Evolutionary conservation across 306 rosid species (phyloP).

Genomic region (Calophaca sinica): DNA sequence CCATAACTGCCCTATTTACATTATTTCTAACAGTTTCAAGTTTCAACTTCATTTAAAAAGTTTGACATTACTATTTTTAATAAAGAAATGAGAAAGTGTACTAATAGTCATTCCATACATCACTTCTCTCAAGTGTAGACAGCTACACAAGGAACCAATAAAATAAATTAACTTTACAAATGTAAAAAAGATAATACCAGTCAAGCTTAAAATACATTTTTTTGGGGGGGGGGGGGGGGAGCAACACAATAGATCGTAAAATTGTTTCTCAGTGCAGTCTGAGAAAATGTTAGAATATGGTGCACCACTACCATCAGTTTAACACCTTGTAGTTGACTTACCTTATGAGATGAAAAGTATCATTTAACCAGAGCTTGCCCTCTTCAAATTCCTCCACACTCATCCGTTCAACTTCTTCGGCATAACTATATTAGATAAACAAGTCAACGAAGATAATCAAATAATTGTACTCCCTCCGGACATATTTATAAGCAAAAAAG

Average conservation of each 20-base stretch:
- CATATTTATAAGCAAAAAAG: too few species aligned
- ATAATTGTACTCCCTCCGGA: too few species aligned
- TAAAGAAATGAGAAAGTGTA: not conserved
- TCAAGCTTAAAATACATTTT: conserved; percentile 21
- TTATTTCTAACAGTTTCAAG: not conserved
- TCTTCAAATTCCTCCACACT: conserved; percentile 70
- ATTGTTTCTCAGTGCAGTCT: not conserved
- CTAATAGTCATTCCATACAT: not conserved
- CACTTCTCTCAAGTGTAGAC: conserved; percentile 21
- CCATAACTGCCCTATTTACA: not conserved
- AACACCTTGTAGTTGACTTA: conserved; percentile 46
- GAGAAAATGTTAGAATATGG: conserved; percentile 25
- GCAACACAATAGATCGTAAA: conserved; percentile 14
- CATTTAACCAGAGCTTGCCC: conserved; percentile 84
- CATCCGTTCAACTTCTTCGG: conserved; percentile 68
- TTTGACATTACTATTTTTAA: not conserved
- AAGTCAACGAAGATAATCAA: conserved; percentile 41
- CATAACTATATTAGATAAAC: conserved; percentile 62
- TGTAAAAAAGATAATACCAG: not conserved
- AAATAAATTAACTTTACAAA: conserved; percentile 12
- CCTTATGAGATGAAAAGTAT: conserved; percentile 86
- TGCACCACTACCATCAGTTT: conserved; percentile 15
- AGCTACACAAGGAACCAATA: not conserved
- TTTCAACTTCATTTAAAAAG: conserved; percentile 5
- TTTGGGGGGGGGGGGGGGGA: not conserved